phyloP scores from a whole-genome alignment of 768 basidiomycete genomes.

The Leucosporidium yakuticum region DNA sequence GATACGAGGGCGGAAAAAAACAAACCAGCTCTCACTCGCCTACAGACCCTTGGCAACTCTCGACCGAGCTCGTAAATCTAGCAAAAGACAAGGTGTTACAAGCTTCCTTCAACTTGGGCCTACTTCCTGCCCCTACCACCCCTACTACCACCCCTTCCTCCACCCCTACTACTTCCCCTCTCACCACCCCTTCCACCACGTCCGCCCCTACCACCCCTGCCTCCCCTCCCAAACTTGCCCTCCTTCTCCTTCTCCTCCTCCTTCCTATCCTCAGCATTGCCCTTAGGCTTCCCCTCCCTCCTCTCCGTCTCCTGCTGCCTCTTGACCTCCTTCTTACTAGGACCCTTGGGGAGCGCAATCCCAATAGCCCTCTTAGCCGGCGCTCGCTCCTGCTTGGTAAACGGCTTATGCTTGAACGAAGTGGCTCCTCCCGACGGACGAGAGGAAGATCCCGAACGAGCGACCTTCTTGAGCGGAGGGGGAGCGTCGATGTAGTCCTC shows the following conservation, averaged over 20 bases:
- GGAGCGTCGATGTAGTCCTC: slow-evolving; percentile 29
- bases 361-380: slow-evolving; percentile 13
- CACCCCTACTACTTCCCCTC: background rate
- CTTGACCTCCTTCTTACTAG: slow-evolving; percentile 30
- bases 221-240: background rate
- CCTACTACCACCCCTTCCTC: slow-evolving; percentile 3
- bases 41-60: no score
- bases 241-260: background rate
- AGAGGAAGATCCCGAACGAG: no score
- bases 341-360: background rate
- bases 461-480: slow-evolving; percentile 17
- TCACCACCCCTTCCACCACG: background rate
- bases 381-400: slow-evolving; percentile 18
- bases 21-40: no score
- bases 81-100: no score
- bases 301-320: slow-evolving; percentile 21
- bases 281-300: slow-evolving; percentile 14
- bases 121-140: background rate
- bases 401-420: slow-evolving; percentile 29
- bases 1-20: no score
- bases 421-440: slow-evolving; percentile 10
- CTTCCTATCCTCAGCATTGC: background rate
- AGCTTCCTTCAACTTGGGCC: no score
- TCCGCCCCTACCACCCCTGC: background rate
- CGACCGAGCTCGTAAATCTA: no score